Base-by-base conservation (phyloP, 2,329 filamentous ascomycete species). In the Aspergillus pseudonomiae region DNA sequence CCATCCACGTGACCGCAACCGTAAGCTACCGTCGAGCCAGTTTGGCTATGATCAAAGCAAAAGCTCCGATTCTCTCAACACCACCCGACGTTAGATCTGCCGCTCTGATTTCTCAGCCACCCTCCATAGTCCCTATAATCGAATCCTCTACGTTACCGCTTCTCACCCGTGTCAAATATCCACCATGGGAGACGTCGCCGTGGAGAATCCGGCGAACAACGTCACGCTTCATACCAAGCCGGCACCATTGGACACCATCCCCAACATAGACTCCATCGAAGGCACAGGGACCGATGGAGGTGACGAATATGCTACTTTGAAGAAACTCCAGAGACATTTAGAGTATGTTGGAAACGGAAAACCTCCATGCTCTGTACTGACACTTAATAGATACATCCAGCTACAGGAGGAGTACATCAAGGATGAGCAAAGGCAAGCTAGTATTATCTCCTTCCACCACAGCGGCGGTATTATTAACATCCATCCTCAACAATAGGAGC, bases 321-420 rank as follows among this genome's bases (percentile, higher is more conserved):
- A 99, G 86, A 95, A 96, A 84, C 88, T 98, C 68, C 94, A 99
- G 81, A 87, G 94, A 78, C 94, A 98, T 84, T 84, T 98, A 72
- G 95, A 99, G 89, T 98, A 86, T 72, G 88, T 61, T 57, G 28
- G 9, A 43, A 39, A 57, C 16, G 32, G 24, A 55, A 65, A 34
- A 28, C 58, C 26, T 9, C 28, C 57, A 48, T 41, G 50, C 32
- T 48, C 39, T 39, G 55, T 58, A 67, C 67, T 75, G 63, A 74
- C 66, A 52, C 58, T 60, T 67, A 62, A 68, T 72, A 93, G 90
- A 79, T 92, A 96, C 80, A 97, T 98, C 78, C 93, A 97, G 81
- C 86, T 99, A 73, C 95, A 99, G 83, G 95, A 99, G 82, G 95
- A 99, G 79, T 99, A 99, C 81, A 99, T 99, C 88, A 99, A 99